Evolutionary conservation across 306 rosid species (phyloP).

Genomic region (Cicer pinnatifidum): DNA sequence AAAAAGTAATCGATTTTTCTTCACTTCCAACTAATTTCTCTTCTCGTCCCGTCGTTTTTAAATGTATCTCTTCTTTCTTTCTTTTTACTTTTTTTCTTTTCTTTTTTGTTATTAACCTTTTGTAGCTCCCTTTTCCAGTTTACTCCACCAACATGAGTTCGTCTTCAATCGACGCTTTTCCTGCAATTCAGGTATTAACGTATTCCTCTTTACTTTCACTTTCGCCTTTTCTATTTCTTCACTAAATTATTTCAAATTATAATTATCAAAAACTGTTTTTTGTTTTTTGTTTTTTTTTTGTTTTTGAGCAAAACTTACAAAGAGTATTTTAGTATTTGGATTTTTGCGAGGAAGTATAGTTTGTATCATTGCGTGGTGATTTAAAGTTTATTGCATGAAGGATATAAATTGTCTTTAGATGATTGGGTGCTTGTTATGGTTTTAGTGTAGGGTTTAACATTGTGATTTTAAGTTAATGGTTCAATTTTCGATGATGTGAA

Average conservation of each 20-base stretch:
- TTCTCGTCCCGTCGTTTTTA: too few species aligned
- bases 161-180: constrained; percentile 53
- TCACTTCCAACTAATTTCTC: too few species aligned
- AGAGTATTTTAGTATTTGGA: neutral
- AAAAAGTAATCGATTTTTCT: too few species aligned
- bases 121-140: neutral
- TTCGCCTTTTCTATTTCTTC: neutral
- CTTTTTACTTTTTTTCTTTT: neutral
- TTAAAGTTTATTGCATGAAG: neutral
- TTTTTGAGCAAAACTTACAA: neutral
- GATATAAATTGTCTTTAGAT: neutral
- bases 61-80: too few species aligned
- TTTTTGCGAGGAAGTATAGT: neutral
- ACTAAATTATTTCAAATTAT: neutral
- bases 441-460: constrained; percentile 6
- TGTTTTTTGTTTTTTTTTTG: too few species aligned
- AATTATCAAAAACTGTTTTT: neutral
- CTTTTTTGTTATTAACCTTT: neutral
- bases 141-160: constrained; percentile 55
- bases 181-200: constrained; percentile 59
- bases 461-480: constrained; percentile 25
- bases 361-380: neutral
- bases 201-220: constrained; percentile 6
- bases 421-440: neutral
- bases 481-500: neutral